Evolutionary conservation across 2,329 filamentous ascomycete species (phyloP), one percentile per base, ranked within the genome.

Genomic region (Xylariaceae sp.): DNA sequence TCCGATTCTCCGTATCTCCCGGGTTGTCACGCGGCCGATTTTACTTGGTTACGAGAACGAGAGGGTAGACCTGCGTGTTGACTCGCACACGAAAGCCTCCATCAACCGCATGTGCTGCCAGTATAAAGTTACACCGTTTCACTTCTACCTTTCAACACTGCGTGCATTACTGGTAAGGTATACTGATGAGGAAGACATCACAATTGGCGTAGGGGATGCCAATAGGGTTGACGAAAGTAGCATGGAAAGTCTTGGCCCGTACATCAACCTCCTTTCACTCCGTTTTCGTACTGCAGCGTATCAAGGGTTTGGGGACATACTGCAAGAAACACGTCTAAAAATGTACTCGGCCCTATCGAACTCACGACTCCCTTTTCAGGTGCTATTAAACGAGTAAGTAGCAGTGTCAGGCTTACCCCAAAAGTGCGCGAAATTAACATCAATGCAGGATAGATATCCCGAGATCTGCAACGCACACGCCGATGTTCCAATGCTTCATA

Each of bases 261-360:
- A 78, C 41, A 55, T 83, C 2, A 83, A 84, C 54, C 63, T 83
- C 0, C 66, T 84, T 0, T 74, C 81, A 1, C 45, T 83, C 1
- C 69, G 71, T 0, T 75, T 82, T 54, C 29, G 3, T 59, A 63
- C 21, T n/a, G n/a, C n/a, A n/a, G n/a, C n/a, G n/a, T n/a, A n/a
- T n/a, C n/a, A n/a, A n/a, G n/a, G n/a, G 12, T 57, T 54, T 29
- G 29, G 26, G 4, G 48, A 55, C 18, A 7, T 59, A 12, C 52
- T 54, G 16, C 21, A 51, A 12, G 52, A 61, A 10, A 48, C 59
- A 12, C 56, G 53, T 3, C 54, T 64, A 64, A 65, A 52, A 58
- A 66, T 19, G 1, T 71, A 76, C 20, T 51, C 45, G 0, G 80
- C 77, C 0, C 66, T 83, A 0, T 60, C 55, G 0, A 67, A 81